Base-by-base conservation (phyloP, 2,329 filamentous ascomycete genomes). In the Colletotrichum sp. region DNA sequence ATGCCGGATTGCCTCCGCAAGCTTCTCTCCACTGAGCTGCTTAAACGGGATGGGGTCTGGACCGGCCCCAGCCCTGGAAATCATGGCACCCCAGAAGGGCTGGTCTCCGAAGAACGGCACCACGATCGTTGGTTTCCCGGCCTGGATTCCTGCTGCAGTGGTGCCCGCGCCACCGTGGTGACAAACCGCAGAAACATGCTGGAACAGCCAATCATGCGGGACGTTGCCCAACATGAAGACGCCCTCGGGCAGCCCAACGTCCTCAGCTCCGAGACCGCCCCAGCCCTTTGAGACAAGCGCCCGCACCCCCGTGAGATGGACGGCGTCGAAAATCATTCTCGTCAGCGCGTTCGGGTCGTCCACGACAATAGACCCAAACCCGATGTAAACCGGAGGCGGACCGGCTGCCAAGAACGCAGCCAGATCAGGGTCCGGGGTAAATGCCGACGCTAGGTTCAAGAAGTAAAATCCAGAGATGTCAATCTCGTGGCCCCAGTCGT, bases 151-250 rank as follows among this genome's bases (percentile, higher is more conserved):
- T 1, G 95, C 95, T 2, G 95, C 95, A 2, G 95, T 98, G 4
- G 95, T 98, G 21, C 95, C 95, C 10, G 95, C 95, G 74, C 96
- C 95, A 26, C 95, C 96, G 78, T 98, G 95, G 81, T 98, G 96
- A 7, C 97, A 94, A 2, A 98, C 95, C 59, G 92, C 93, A 1
- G 94, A 94, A 1, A 98, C 95, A 49, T 90, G 92, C 78, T 95
- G 89, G 84, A 98, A 98, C 0, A 98, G 86, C 95, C 95, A 98
- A 84, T 98, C 96, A 78, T 98, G 96, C 2, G 95, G 95, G 60
- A 93, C 92, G 80, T 96, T 97, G 13, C 94, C 95, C 49, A 98
- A 88, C 92, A 98, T 95, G 82, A 95, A 95, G 3, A 98, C 92
- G 6, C 92, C 92, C 4, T 95, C 92, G 0, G 95, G 95, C n/a